These are phyloP conservation scores for Spergularia marina DNA, from an alignment of 148 eudicot genomes.

Conservation along the genomic window DNA sequence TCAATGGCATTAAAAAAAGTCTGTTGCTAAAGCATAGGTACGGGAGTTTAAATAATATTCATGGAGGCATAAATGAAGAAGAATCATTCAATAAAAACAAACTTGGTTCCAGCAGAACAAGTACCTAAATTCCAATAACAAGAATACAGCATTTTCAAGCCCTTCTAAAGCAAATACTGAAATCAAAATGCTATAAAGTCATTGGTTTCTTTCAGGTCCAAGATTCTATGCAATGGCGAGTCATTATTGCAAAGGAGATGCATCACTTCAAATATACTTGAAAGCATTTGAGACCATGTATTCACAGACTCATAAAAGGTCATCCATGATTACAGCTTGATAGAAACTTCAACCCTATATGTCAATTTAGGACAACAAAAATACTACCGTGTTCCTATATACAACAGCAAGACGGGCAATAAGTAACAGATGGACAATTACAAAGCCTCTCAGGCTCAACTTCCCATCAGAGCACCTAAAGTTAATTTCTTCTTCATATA, in stretches of 20 bases:
- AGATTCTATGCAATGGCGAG: neutral
- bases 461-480: neutral
- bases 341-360: neutral
- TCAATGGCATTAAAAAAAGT: neutral
- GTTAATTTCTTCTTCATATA: too few species aligned
- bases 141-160: neutral
- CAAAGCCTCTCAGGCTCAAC: neutral
- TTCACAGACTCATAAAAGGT: neutral
- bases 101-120: neutral
- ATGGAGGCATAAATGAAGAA: neutral
- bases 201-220: neutral
- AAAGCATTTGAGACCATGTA: neutral
- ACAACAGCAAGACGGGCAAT: neutral
- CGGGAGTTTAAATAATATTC: neutral
- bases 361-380: neutral
- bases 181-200: neutral
- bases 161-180: neutral
- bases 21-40: too few species aligned
- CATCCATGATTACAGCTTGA: neutral
- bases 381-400: neutral
- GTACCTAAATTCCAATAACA: neutral
- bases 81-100: neutral
- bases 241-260: neutral
- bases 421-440: neutral
- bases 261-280: neutral